Evolutionary conservation across 176 grass and related monocot genomes (phyloP).

Genomic region (Echinochloa phyllopogon): DNA sequence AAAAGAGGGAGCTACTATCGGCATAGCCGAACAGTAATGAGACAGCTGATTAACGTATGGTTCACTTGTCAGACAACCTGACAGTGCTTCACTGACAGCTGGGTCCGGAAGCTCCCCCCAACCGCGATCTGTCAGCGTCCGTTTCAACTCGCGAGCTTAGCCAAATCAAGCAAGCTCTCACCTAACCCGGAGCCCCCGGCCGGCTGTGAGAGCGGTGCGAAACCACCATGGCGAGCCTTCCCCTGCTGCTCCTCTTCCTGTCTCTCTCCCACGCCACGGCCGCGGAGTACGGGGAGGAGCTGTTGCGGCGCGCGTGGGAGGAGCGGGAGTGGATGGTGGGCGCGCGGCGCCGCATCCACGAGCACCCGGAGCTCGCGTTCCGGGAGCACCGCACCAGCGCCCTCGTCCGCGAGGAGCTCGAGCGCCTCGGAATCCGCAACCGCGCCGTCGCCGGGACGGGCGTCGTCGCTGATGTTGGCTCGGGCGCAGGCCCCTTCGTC

Average conservation of each 20-base stretch:
- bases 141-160: neutral
- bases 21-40: too few relatives aligned
- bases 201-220: neutral
- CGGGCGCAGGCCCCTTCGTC: conserved; percentile 66
- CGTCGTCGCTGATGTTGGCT: conserved; percentile 74
- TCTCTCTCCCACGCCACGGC: conserved; percentile 1
- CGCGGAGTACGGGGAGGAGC: conserved; percentile 57
- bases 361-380: conserved; percentile 87
- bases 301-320: conserved; percentile 58
- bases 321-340: conserved; percentile 76
- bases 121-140: neutral
- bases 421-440: conserved; percentile 54
- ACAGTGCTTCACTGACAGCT: neutral
- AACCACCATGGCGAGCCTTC: conserved; percentile 23
- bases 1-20: neutral
- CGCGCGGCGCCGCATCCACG: conserved; percentile 76
- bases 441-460: conserved; percentile 72
- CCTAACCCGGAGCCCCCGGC: neutral
- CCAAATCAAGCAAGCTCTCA: neutral
- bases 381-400: conserved; percentile 76
- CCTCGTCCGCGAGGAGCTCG: conserved; percentile 80
- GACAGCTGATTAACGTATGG: neutral
- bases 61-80: neutral
- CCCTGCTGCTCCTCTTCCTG: conserved; percentile 37
- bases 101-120: neutral